Evolutionary conservation across 2,329 filamentous ascomycete genomes (phyloP).

Genomic region (Colletotrichum brevisporum): DNA sequence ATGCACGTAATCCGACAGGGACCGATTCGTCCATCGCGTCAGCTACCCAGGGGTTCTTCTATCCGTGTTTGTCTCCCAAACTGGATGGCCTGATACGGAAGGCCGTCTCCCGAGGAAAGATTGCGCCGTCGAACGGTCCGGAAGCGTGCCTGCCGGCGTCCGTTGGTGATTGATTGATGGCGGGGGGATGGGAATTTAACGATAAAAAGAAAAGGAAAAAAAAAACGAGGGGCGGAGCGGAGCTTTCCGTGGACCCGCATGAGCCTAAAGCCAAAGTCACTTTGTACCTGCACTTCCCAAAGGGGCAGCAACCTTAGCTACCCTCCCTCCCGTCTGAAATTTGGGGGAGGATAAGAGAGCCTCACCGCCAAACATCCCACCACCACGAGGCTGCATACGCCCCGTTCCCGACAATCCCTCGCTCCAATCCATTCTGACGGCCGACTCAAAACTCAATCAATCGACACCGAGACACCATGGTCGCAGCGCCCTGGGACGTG

Average conservation of each 20-base stretch:
- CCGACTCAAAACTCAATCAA: background rate
- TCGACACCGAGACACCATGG: conserved; percentile 21
- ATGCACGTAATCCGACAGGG: conserved; percentile 23
- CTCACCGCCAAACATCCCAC: conserved; percentile 36
- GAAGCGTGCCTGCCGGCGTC: background rate
- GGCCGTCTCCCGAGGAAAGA: background rate
- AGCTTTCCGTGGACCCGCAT: conserved; percentile 16
- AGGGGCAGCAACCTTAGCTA: conserved; percentile 25
- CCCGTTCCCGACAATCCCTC: background rate
- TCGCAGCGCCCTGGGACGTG: conserved; percentile 52
- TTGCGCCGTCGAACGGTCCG: conserved; percentile 1
- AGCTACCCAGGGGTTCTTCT: background rate
- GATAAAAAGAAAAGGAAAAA: no score
- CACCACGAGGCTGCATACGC: conserved; percentile 2
- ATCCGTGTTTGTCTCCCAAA: no score
- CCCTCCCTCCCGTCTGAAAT: conserved; percentile 19
- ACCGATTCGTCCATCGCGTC: conserved; percentile 8
- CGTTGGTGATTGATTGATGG: background rate
- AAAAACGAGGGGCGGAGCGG: background rate
- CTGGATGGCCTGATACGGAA: conserved; percentile 11
- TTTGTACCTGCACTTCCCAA: conserved; percentile 23
- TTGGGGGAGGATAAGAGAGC: conserved; percentile 19
- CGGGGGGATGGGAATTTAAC: no score
- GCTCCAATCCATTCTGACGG: background rate
- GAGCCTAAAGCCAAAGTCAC: background rate